These are phyloP conservation scores for Cyclocybe aegerita DNA, from an alignment of 768 basidiomycete species.

Conservation along the genomic window DNA sequence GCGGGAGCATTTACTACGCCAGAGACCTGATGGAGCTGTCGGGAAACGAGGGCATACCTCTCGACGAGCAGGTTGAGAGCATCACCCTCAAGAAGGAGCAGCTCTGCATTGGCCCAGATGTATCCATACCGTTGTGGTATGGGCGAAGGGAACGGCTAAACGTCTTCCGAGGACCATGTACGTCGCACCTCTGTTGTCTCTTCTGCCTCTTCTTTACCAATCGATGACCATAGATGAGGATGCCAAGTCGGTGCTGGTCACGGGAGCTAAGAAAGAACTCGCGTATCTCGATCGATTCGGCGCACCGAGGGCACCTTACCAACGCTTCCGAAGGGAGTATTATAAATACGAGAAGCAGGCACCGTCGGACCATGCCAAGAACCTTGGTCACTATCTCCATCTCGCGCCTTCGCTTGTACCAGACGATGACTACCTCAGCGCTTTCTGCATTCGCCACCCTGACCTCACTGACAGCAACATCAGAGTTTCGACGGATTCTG, in stretches of 20 bases:
- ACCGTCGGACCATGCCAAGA: conserved; percentile 45
- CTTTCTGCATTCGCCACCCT: conserved; percentile 53
- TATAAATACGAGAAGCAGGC: conserved; percentile 46
- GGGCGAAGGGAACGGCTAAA: conserved; percentile 50
- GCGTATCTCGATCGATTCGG: conserved; percentile 50
- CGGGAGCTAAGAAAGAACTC: conserved; percentile 44
- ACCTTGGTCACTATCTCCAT: conserved; percentile 46
- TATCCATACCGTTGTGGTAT: conserved; percentile 24
- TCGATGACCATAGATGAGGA: conserved; percentile 38
- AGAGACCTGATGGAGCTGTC: conserved; percentile 34
- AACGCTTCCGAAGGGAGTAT: conserved; percentile 37
- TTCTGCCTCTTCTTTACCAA: conserved; percentile 27
- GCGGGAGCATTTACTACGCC: conserved; percentile 42
- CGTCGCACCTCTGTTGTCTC: conserved; percentile 30
- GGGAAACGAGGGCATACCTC: conserved; percentile 25
- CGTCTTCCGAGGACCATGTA: conserved; percentile 53
- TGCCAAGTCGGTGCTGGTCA: conserved; percentile 40
- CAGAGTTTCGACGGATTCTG: conserved; percentile 47
- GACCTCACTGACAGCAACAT: conserved; percentile 52
- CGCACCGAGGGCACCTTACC: conserved; percentile 43
- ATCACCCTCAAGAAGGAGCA: conserved; percentile 23
- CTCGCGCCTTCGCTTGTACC: conserved; percentile 48
- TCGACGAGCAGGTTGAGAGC: conserved; percentile 12
- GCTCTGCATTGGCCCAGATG: conserved; percentile 34
- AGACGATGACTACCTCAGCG: conserved; percentile 32